Evolutionary conservation across 306 rosid genomes (phyloP), one percentile per base, ranked within the genome.

Genomic region (Trifolium subterraneum): DNA sequence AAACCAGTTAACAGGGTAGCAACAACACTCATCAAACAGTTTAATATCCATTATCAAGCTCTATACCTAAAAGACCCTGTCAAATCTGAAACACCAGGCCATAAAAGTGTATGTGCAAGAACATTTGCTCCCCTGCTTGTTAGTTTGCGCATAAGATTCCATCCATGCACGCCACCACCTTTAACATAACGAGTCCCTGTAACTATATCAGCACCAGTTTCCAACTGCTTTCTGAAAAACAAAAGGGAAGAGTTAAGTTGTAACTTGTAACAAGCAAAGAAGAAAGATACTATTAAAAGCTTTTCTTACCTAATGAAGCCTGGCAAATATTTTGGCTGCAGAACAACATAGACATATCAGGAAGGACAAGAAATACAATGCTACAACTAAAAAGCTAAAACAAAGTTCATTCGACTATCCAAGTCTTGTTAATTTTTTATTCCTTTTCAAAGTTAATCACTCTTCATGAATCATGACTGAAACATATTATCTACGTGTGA

Each of bases 51-150:
- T 45, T 52, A 78, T 70, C 19, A 62, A 80, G 62, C 38, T 50
- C 41, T 51, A 70, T 88, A 94, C 99, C 96, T 79, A 73, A 91
- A 94, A 54, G 99, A 94, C 69, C 97, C 99, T 6, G 99, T 94
- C 86, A 94, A 86, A 81, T 94, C 98, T 64, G 98, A 94, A 62
- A 84, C 97, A 75, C 97, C 96, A 11, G 99, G 97, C 99, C 97
- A 88, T 58, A 94, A 75, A 82, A 94, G 88, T 60, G 99, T 94
- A 25, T 94, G 99, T n/a, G 97, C 97, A 47, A 94, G 97, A 82
- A 94, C 99, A 83, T 94, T 94, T 23, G 99, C 99, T 66, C 99
- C 98, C 76, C 97, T 84, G 73, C 97, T 94, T 19, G 99, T 94
- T 61, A 94, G 86, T 68, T 94, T 94, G 85, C 97, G 96, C 97